A percentile compares a stretch with the other conserved stretches of the same genome.
phyloP scores from a whole-genome alignment of 345 rosid species.

The Turritis glabra region DNA sequence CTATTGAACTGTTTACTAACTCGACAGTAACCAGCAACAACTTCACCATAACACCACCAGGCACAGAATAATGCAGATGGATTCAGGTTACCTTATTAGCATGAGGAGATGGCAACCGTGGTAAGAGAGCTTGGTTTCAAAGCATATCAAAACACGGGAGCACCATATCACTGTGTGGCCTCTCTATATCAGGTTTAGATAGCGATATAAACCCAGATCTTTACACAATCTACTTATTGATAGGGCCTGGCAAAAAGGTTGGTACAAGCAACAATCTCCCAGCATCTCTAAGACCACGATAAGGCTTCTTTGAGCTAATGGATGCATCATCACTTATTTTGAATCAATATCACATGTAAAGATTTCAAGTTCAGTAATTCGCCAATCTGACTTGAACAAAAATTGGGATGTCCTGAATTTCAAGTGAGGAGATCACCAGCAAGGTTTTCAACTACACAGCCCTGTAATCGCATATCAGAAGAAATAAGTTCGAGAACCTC shows the following conservation, averaged over 20 bases:
- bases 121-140: neutral
- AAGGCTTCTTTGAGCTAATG: conserved; percentile 4
- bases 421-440: conserved; percentile 3
- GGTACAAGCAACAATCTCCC: neutral
- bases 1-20: neutral
- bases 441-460: conserved; percentile 38
- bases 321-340: neutral
- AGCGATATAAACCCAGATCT: neutral
- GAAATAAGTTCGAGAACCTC: conserved; percentile 52
- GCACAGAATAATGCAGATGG: neutral
- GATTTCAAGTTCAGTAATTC: neutral
- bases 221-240: neutral
- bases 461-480: conserved; percentile 40
- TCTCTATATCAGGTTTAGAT: neutral
- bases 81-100: neutral
- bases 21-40: neutral
- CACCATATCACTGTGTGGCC: neutral
- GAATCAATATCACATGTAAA: neutral
- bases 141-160: neutral
- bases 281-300: neutral
- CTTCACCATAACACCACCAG: neutral
- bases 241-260: neutral
- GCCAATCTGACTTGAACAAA: neutral
- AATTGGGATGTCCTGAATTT: neutral
- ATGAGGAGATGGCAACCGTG: neutral